Base-by-base conservation (phyloP, 257 asterid species). In the Phtheirospermum japonicum region DNA sequence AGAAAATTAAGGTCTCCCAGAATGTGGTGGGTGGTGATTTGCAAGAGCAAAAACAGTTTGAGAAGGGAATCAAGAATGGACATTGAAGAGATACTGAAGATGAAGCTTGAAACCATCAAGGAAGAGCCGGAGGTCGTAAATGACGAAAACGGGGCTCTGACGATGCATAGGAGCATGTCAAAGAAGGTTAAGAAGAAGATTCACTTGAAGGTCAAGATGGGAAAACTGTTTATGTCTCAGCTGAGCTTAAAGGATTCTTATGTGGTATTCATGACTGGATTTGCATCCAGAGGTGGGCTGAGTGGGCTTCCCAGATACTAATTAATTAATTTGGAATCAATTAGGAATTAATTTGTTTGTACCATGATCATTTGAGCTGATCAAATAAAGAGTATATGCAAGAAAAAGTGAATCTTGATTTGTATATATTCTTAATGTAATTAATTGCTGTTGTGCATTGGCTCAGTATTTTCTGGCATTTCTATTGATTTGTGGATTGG, bases 71-170 rank as follows among this genome's bases (percentile, higher is more conserved):
- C 80, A 26, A 52, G 72, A 43, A 40, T 82, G 80, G 92, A 82
- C n/a, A n/a, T n/a, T n/a, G 86, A 80, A 32, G 90, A 87, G 6
- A 76, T 87, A 67, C 76, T 87, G n/a, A 87, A 82, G 81, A 80
- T 75, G 90, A 84, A 82, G 76, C 93, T 84, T 6, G 88, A 71
- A 33, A 82, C 90, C 18, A 82, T 87, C 72, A 59, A 65, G 69
- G 88, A 85, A 71, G 88, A 84, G 64, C 77, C 84, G 14, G 90
- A 81, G 65, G n/a, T n/a, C n/a, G n/a, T n/a, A n/a, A n/a, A n/a
- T n/a, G n/a, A n/a, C 4, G 85, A 75, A 32, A 63, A 68, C 31
- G 70, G 75, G 23, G 70, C 16, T 20, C 4, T 64, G 6, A 33
- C 20, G 30, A 53, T 63, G 64, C 65, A 65, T n/a, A 48, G 46